A percentile compares a stretch with the other conserved stretches of the same genome.
These are phyloP conservation scores for Naematelia encephala DNA, from an alignment of 768 basidiomycete species.

Conservation along the genomic window DNA sequence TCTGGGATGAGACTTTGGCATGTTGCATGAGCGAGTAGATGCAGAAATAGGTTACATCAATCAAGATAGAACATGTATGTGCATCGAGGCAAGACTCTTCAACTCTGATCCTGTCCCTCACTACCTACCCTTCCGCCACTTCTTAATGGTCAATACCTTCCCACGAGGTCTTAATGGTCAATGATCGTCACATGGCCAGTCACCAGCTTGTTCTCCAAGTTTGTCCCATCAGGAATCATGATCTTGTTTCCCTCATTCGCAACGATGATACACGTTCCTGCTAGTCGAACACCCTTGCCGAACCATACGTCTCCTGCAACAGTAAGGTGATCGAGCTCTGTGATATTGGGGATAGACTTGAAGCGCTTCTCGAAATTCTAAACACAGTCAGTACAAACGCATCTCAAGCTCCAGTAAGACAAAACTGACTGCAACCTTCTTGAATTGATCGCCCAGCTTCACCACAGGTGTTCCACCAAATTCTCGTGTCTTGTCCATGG, in stretches of 20 bases:
- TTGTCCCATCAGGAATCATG: constrained; percentile 76
- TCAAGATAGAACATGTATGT: too few relatives aligned
- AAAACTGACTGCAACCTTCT: constrained; percentile 63
- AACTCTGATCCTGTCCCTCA: too few relatives aligned
- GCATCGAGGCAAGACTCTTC: too few relatives aligned
- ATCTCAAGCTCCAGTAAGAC: background rate
- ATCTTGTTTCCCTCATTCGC: constrained; percentile 80
- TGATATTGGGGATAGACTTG: constrained; percentile 85
- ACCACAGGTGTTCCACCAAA: constrained; percentile 71
- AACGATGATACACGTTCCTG: constrained; percentile 84
- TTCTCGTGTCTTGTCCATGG: constrained; percentile 58
- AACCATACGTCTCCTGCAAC: constrained; percentile 89
- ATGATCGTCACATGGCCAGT: constrained; percentile 85
- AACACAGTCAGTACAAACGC: constrained; percentile 27
- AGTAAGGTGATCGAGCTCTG: constrained; percentile 91
- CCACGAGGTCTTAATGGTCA: constrained; percentile 55
- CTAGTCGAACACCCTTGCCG: constrained; percentile 68
- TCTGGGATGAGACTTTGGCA: too few relatives aligned
- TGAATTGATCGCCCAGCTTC: constrained; percentile 95
- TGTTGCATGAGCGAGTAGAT: too few relatives aligned
- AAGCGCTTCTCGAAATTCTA: constrained; percentile 87
- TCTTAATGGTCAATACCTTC: too few relatives aligned
- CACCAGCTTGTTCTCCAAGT: constrained; percentile 58
- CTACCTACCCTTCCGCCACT: too few relatives aligned
- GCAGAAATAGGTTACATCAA: too few relatives aligned